These are phyloP conservation scores for Leptosphaerulina australis DNA, from an alignment of 2,329 filamentous ascomycete genomes.

Conservation along the genomic window DNA sequence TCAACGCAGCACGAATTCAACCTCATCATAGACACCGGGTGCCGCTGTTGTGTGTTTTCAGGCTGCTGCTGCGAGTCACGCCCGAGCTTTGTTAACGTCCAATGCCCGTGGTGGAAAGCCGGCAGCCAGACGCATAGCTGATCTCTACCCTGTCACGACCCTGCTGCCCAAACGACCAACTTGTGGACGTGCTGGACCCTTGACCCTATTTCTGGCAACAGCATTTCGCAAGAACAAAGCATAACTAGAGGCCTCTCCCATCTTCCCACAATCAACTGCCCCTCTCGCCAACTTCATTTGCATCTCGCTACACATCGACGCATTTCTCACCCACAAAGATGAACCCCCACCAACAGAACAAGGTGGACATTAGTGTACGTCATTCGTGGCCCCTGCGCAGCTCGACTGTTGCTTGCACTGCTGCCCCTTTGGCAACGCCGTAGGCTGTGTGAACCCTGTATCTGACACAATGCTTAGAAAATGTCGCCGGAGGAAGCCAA, in stretches of 20 bases:
- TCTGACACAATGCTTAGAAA: conserved; percentile 63
- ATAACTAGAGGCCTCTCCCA: conserved; percentile 29
- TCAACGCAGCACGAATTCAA: conserved; percentile 17
- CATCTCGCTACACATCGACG: conserved; percentile 18
- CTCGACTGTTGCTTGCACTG: conserved; percentile 10
- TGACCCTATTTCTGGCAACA: conserved; percentile 26
- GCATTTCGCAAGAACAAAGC: conserved; percentile 35
- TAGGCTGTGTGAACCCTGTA: background rate
- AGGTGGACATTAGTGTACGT: conserved; percentile 92
- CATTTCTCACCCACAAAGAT: conserved; percentile 56
- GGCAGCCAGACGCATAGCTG: conserved; percentile 31
- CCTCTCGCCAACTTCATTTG: conserved; percentile 23
- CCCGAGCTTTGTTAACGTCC: conserved; percentile 35
- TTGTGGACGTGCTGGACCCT: conserved; percentile 28
- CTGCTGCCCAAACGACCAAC: conserved; percentile 32
- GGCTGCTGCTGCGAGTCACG: conserved; percentile 35
- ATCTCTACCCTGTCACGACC: conserved; percentile 41
- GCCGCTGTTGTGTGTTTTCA: conserved; percentile 33
- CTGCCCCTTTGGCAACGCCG: conserved; percentile 7
- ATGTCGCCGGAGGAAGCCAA: conserved; percentile 94
- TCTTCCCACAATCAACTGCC: conserved; percentile 17
- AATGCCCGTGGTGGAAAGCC: conserved; percentile 33
- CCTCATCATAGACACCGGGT: conserved; percentile 12
- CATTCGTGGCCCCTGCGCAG: conserved; percentile 26
- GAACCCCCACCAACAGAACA: conserved; percentile 99